Conservation (phyloP, 2,329 filamentous ascomycete genomes). For the Penicillium sp. region DNA sequence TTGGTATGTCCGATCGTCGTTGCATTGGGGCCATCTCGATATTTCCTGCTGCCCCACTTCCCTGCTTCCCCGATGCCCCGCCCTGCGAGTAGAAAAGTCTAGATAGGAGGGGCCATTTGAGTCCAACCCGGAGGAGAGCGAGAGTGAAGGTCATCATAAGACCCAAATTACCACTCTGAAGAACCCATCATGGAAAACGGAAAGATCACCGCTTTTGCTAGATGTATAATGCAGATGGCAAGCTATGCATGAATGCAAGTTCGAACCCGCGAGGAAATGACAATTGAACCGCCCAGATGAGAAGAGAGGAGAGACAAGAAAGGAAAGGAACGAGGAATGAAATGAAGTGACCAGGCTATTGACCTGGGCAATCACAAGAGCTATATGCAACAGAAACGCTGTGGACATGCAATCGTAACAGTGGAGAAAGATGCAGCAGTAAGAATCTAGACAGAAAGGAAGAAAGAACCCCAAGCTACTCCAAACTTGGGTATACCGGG, state of each 20-base stretch:
- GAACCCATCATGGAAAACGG: not conserved
- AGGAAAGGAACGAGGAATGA: not conserved
- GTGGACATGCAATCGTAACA: slow-evolving; percentile 4
- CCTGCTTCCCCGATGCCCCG: slow-evolving; percentile 14
- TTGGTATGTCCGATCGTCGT: too few species aligned
- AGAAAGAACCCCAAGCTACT: not conserved
- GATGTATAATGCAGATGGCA: slow-evolving; percentile 2
- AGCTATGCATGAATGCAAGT: not conserved
- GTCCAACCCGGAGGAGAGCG: not conserved
- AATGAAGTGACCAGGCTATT: not conserved
- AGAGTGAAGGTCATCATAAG: not conserved
- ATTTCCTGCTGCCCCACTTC: slow-evolving; percentile 8
- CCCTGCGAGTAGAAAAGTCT: not conserved
- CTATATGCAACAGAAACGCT: slow-evolving; percentile 9
- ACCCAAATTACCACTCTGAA: not conserved
- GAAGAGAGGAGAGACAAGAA: not conserved
- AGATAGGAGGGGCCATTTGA: slow-evolving; percentile 1
- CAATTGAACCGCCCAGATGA: slow-evolving; percentile 2
- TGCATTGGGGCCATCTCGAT: not conserved
- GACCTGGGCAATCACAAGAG: slow-evolving; percentile 2
- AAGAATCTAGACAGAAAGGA: not conserved
- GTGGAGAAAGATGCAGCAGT: slow-evolving; percentile 1
- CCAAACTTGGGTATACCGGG: not conserved
- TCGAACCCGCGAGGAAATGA: not conserved
- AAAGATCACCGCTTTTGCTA: not conserved